Base-by-base conservation (phyloP, 2,329 filamentous ascomycete species). In the Pseudogymnoascus sp. region DNA sequence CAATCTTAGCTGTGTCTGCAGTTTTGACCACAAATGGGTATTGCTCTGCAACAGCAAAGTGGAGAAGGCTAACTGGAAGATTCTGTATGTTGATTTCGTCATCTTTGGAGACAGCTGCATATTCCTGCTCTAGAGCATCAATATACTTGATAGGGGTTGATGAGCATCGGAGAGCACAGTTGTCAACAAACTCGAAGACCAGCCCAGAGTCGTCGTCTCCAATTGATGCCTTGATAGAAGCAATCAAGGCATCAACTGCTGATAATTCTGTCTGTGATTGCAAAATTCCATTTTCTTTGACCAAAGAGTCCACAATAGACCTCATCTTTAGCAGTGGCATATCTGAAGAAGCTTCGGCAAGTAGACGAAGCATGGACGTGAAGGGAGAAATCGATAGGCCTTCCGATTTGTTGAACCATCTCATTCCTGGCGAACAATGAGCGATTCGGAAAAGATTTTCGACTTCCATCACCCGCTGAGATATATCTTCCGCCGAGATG, bases 81-180 rank as follows among this genome's bases (percentile, higher is more conserved):
- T 72, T 66, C n/a, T 75, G 62, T 65, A 63, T 67, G 41, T 72
- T 66, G 46, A 69, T 69, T 11, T 64, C 59, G 6, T 60, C 11
- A 8, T 71, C 71, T 2, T 68, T 68, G 16, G 73, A 67, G 2
- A 77, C 68, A 46, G 78, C 73, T 62, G 76, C 73, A 64, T 75
- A 68, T 1, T 83, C 67, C 41, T 84, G 81, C 62, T 86, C 81
- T 26, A 90, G 75, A 70, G 86, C 78, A 65, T 95, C 89, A 28
- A 95, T 85, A 70, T 96, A 93, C 72, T 91, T 96, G 70, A 96
- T 88, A 0, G 91, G 89, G 24, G 88, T 88, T 63, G 83, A 86
- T 14, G 87, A 87, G 68, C 90, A 90, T 24, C 93, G 85, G 31
- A 85, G 85, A 61, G 90, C 80, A 73, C 91, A 96, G 66, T 96